These are phyloP conservation scores for Sugiyamaella chiloensis DNA, from an alignment of 805 yeast species.

Conservation along the genomic window DNA sequence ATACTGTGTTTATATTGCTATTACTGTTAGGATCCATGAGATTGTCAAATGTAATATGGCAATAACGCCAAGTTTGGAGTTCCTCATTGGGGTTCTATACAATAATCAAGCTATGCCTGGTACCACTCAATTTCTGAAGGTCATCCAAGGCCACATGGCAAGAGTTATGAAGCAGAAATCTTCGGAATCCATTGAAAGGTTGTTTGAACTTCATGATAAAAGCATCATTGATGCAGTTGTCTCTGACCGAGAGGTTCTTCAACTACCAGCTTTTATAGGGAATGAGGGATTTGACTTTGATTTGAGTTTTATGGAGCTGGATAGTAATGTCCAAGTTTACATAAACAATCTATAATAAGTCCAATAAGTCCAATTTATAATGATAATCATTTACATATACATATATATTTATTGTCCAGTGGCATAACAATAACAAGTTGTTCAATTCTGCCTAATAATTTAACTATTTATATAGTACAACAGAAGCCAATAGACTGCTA, in stretches of 20 bases:
- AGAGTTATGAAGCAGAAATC: conserved; percentile 2
- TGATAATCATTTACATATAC: too few species aligned
- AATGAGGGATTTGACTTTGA: conserved; percentile 4
- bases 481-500: neutral
- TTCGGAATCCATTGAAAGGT: conserved; percentile 2
- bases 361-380: too few species aligned
- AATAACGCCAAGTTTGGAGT: conserved; percentile 9
- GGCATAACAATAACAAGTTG: too few species aligned
- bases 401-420: too few species aligned
- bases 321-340: conserved; percentile 6
- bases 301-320: conserved; percentile 8
- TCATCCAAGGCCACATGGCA: conserved; percentile 8
- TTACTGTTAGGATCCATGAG: conserved; percentile 9
- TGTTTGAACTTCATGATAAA: conserved; percentile 6
- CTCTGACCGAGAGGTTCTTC: neutral
- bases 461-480: conserved; percentile 1
- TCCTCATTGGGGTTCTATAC: conserved; percentile 3
- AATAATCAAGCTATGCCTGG: conserved; percentile 9
- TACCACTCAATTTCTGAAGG: conserved; percentile 3
- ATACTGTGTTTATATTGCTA: conserved; percentile 9
- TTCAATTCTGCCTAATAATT: too few species aligned
- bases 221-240: conserved; percentile 8
- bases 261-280: conserved; percentile 10
- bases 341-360: neutral
- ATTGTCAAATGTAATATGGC: conserved; percentile 3